These are phyloP conservation scores for Botrytis aclada DNA, from an alignment of 2,329 filamentous ascomycete genomes.

Conservation along the genomic window DNA sequence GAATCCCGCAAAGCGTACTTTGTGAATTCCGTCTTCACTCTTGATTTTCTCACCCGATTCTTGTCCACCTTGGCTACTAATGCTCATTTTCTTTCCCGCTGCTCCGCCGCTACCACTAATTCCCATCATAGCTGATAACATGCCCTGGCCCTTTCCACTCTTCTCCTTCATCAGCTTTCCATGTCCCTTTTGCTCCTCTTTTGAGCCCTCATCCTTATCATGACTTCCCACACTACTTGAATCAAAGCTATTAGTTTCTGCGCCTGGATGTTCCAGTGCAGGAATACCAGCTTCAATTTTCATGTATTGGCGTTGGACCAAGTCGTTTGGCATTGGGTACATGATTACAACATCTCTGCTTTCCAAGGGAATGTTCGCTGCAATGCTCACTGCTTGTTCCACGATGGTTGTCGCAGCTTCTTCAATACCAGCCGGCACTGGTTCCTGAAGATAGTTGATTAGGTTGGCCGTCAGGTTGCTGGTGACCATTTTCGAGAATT, in stretches of 20 bases:
- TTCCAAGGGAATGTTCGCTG: conserved; percentile 82
- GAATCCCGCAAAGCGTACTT: conserved; percentile 74
- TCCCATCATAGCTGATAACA: conserved; percentile 40
- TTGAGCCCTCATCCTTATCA: conserved; percentile 36
- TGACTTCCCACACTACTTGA: conserved; percentile 33
- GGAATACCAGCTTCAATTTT: conserved; percentile 72
- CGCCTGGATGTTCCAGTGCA: conserved; percentile 47
- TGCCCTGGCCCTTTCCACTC: conserved; percentile 34
- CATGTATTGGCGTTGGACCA: conserved; percentile 72
- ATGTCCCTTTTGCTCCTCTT: conserved; percentile 33
- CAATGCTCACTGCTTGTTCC: conserved; percentile 82
- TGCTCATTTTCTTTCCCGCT: conserved; percentile 35
- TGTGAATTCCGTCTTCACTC: conserved; percentile 40
- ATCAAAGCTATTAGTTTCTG: conserved; percentile 33
- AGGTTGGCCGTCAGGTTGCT: conserved; percentile 66
- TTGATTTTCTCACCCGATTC: conserved; percentile 31
- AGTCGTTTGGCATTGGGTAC: conserved; percentile 76
- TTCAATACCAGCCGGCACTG: conserved; percentile 76
- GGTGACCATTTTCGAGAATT: conserved; percentile 69
- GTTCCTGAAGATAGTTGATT: conserved; percentile 70
- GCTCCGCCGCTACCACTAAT: conserved; percentile 3
- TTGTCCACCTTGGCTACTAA: conserved; percentile 22
- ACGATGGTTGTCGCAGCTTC: conserved; percentile 90
- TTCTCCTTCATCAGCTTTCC: conserved; percentile 36
- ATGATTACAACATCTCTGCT: conserved; percentile 85